Evolutionary conservation across 129 eudicot species (phyloP).

Genomic region (Chrysanthemum lavandulifolium): DNA sequence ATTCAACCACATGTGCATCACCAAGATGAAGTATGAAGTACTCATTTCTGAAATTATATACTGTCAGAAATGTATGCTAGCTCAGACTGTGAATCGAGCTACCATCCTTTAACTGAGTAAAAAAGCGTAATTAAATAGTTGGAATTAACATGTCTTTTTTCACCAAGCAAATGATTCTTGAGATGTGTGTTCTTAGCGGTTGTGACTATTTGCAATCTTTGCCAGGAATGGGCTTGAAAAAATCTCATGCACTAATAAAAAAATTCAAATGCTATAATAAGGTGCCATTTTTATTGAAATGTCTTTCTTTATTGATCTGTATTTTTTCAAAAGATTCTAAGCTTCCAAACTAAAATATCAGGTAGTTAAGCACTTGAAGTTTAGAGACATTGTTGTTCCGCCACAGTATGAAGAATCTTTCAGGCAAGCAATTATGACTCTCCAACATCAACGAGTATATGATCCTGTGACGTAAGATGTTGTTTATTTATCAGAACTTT

Average conservation of each 20-base stretch:
- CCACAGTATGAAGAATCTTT: too few species aligned
- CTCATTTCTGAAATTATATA: too few species aligned
- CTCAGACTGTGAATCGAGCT: too few species aligned
- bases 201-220: slow-evolving; percentile 90
- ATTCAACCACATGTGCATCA: too few species aligned
- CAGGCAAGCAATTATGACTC: too few species aligned
- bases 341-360: slow-evolving; percentile 25
- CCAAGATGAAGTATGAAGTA: too few species aligned
- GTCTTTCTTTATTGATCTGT: background rate
- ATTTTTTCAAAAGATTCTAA: background rate
- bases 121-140: too few species aligned
- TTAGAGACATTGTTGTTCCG: slow-evolving; percentile 29
- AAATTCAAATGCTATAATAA: slow-evolving; percentile 74
- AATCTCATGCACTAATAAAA: slow-evolving; percentile 72
- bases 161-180: slow-evolving; percentile 84
- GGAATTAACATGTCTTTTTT: slow-evolving; percentile 20
- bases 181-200: slow-evolving; percentile 92
- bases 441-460: too few species aligned
- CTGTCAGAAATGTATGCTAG: too few species aligned
- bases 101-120: too few species aligned
- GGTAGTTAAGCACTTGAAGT: slow-evolving; percentile 89
- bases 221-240: slow-evolving; percentile 98
- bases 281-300: slow-evolving; percentile 32
- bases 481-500: too few species aligned
- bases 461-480: too few species aligned